These are phyloP conservation scores for Hippophae tibetana DNA, from an alignment of 306 rosid species.

Conservation along the genomic window DNA sequence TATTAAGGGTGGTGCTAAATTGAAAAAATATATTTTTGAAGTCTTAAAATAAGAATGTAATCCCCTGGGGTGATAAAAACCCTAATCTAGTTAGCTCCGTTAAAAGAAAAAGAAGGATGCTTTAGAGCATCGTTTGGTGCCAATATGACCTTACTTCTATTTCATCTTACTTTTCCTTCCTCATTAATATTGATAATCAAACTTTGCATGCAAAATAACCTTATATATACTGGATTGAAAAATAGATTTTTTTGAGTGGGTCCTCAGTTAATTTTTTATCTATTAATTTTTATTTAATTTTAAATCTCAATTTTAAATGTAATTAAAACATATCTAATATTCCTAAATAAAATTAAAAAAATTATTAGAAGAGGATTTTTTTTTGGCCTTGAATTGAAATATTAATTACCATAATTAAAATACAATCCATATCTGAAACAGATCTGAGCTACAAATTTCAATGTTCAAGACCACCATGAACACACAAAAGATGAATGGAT, in stretches of 20 bases:
- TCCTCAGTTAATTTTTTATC: no score
- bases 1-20: no score
- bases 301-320: no score
- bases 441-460: constrained; percentile 29
- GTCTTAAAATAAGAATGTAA: not conserved
- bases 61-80: not conserved
- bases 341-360: no score
- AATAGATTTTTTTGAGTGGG: not conserved
- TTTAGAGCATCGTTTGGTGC: not conserved
- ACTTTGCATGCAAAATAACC: not conserved
- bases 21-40: no score
- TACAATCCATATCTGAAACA: constrained; percentile 18
- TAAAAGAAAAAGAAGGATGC: not conserved
- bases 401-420: constrained; percentile 8
- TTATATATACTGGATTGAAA: not conserved
- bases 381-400: not conserved
- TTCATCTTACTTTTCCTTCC: constrained; percentile 1
- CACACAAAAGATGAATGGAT: not conserved
- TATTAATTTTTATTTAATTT: no score
- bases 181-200: not conserved
- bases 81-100: not conserved
- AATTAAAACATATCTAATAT: no score
- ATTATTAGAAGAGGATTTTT: no score
- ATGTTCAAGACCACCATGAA: not conserved
- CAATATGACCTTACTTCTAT: not conserved